Evolutionary conservation across 495 filamentous ascomycete species (phyloP).

Genomic region (Xylaria intraflava): DNA sequence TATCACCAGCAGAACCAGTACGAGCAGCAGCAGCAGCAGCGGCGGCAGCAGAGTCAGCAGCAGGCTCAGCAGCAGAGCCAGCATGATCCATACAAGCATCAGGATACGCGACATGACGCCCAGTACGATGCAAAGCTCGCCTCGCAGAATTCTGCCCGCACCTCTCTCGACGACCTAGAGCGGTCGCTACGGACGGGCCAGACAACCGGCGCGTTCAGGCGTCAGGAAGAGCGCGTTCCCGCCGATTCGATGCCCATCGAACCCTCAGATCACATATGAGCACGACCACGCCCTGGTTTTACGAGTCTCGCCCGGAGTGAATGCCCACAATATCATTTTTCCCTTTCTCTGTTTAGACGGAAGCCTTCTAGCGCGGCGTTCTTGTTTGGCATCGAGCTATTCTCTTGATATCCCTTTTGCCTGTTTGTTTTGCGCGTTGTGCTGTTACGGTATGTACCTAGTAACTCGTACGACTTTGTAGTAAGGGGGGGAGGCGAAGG

Average conservation of each 20-base stretch:
- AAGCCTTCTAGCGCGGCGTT: constrained; percentile 10
- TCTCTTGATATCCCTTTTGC: neutral
- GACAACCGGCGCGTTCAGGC: constrained; percentile 19
- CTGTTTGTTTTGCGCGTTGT: neutral
- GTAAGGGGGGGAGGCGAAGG: too few species aligned
- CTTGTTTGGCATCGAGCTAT: constrained; percentile 2
- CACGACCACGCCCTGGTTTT: neutral
- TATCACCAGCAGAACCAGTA: constrained; percentile 6
- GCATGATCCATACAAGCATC: neutral
- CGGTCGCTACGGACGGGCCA: constrained; percentile 15
- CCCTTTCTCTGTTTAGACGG: neutral
- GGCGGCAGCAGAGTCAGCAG: neutral
- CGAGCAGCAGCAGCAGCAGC: neutral
- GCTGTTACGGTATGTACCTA: neutral
- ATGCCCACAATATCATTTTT: neutral
- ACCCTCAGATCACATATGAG: constrained; percentile 20
- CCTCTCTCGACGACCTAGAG: constrained; percentile 18
- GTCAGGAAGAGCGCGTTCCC: constrained; percentile 15
- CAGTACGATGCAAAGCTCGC: neutral
- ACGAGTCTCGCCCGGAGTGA: neutral
- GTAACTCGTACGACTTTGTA: neutral
- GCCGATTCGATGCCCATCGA: constrained; percentile 26
- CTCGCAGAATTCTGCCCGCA: constrained; percentile 4
- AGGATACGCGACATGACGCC: neutral
- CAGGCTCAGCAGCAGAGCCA: constrained; percentile 8